Conservation (phyloP, 768 basidiomycete species). For the Crassisporium funariophilum region DNA sequence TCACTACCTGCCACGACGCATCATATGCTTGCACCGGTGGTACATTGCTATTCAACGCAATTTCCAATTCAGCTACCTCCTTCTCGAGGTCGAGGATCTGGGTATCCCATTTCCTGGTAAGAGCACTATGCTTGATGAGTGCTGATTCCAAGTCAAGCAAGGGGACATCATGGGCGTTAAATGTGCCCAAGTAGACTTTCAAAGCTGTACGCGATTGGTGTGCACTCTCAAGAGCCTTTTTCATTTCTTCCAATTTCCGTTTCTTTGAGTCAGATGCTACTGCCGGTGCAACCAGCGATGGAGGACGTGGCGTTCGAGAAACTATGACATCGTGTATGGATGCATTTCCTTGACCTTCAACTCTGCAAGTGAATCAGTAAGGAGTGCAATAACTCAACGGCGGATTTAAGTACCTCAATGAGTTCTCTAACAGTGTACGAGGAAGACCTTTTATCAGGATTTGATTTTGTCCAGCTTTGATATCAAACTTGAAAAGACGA, state of each 20-base stretch:
- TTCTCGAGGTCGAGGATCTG: conserved; percentile 27
- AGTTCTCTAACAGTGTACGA: conserved; percentile 34
- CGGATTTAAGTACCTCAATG: conserved; percentile 37
- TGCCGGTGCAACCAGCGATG: conserved; percentile 25
- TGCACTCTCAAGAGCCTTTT: conserved; percentile 33
- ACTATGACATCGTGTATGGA: conserved; percentile 48
- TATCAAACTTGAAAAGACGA: conserved; percentile 32
- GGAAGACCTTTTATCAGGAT: conserved; percentile 40
- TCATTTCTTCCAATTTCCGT: conserved; percentile 14
- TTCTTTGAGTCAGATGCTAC: conserved; percentile 25
- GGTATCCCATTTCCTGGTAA: conserved; percentile 30
- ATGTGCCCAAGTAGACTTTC: conserved; percentile 34
- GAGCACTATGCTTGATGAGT: conserved; percentile 32
- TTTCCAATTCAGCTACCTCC: conserved; percentile 24
- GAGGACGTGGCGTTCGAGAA: conserved; percentile 16
- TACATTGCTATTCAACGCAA: too few species aligned
- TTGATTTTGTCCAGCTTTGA: conserved; percentile 41
- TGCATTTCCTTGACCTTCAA: conserved; percentile 44
- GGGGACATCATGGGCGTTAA: conserved; percentile 32
- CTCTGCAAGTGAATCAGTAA: conserved; percentile 26
- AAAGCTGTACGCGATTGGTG: conserved; percentile 28
- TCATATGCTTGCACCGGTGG: too few species aligned
- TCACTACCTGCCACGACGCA: too few species aligned
- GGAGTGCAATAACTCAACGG: background rate
- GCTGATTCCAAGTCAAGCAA: conserved; percentile 26